Evolutionary conservation across 2,329 filamentous ascomycete species (phyloP), one percentile per base, ranked within the genome.

Genomic region (Sphaerulina musiva): DNA sequence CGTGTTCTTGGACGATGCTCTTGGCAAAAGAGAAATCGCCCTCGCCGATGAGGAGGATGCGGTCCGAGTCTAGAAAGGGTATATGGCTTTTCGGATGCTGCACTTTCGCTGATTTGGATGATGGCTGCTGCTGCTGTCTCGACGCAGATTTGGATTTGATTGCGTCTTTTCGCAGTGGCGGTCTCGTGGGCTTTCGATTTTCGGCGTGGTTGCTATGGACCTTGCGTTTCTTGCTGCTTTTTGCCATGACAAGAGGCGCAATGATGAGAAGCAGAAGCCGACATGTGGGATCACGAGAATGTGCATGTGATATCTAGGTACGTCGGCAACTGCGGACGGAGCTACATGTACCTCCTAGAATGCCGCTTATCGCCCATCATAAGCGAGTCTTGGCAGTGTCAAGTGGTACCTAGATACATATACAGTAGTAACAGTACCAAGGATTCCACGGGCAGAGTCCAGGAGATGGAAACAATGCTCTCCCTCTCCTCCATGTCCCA

Each of bases 21-120:
- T 79, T 78, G 10, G 87, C 80, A 69, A 90, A 92, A 68, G 85
- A 89, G 66, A 93, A 81, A 70, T 95, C 88, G 59, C 75, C 88
- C 68, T 93, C 88, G 64, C 88, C 88, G 48, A 92, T 73, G 2
- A 92, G 80, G 6, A 93, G 81, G 59, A 92, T 89, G 63, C 79
- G 74, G 61, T 90, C 82, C 62, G 79, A 72, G 39, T 79, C 73
- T 11, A 55, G 53, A 70, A 92, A 91, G 12, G 87, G 87, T 20
- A 91, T 83, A 26, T 26, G 3, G 74, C 80, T 77, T 82, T 59
- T 71, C 70, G 59, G 66, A 58, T 46, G 58, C 23, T 62, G 46
- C 43, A 51, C n/a, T 8, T 36, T 44, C 5, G 44, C 44, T 9
- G 43, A 9, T 52, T 55, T 49, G 1, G 54, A 12, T 41, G 43